Base-by-base conservation (phyloP, 805 yeast genomes). In the Kazachstania bromeliacearum region DNA sequence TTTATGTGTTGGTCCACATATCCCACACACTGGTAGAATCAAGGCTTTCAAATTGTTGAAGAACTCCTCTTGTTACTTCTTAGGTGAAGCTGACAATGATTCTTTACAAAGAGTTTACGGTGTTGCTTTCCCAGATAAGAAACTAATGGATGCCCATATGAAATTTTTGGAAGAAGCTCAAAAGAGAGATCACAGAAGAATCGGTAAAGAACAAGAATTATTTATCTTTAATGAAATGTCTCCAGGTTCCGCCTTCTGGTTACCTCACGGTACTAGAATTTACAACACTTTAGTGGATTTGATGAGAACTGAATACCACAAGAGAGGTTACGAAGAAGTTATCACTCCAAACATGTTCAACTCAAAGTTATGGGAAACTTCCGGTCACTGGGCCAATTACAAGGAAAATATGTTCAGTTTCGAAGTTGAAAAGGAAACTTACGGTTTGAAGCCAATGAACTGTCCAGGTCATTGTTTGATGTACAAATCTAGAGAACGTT, bases 341-440 rank as follows among this genome's bases (percentile, higher is more conserved):
- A 89, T 92, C 60, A 88, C 98, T 43, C 99, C 99, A 55, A 92
- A 92, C 70, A 92, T 92, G 97, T 92, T 75, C 75, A 89, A 88
- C 69, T 68, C 96, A 43, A 89, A 89, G 65, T 73, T 92, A 54
- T 92, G 99, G 99, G 95, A 89, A 69, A 83, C 92, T 38, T 88
- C 97, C 9, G 98, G 98, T 48, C 98, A 92, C 65, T 92, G 97
- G 98, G 94, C 73, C 31, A 92, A 92, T 68, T 92, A 92, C 66
- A 81, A 85, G 61, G 98, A 92, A 61, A 85, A 92, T 63, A 92
- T 92, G 98, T 92, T 92, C 59, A 70, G 94, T 8, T 85, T 92
- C 53, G 96, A 88, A 38, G 95, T 89, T 47, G 99, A 92, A 67
- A 92, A 92, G 73, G 98, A 92, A 63, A 74, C 75, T 26, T 92